Evolutionary conservation across 768 basidiomycete genomes (phyloP).

Genomic region (Russula ochroleuca): DNA sequence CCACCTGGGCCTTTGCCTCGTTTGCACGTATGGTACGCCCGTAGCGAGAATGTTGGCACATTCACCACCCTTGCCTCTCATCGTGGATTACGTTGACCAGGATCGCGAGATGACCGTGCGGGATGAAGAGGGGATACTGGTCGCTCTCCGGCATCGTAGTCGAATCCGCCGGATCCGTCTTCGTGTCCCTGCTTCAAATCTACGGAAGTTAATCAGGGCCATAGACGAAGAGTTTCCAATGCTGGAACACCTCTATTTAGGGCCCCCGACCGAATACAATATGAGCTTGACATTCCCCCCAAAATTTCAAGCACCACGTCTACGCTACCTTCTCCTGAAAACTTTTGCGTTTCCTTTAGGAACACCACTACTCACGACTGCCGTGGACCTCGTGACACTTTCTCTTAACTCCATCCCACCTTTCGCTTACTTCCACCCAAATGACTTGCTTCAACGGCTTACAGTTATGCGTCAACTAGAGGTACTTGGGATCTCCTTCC

Average conservation of each 20-base stretch:
- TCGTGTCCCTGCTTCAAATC: neutral
- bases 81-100: neutral
- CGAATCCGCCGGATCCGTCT: neutral
- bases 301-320: neutral
- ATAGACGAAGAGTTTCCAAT: neutral
- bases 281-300: neutral
- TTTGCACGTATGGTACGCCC: neutral
- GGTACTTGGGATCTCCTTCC: neutral
- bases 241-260: neutral
- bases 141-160: neutral
- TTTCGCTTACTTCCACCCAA: neutral
- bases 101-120: neutral
- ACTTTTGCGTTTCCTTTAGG: neutral
- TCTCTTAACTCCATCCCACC: neutral
- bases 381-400: neutral
- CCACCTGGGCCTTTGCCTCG: neutral
- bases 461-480: slow-evolving; percentile 4
- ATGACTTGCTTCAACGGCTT: neutral
- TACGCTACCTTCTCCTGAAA: neutral
- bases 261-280: neutral
- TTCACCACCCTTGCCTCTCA: neutral
- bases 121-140: neutral
- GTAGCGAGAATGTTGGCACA: slow-evolving; percentile 2
- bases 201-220: neutral
- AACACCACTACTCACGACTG: neutral